Percentiles rank a stretch among this genome's conserved stretches.
phyloP scores from a whole-genome alignment of 108 stramenopile species.

The Chaetoceros muelleri region DNA sequence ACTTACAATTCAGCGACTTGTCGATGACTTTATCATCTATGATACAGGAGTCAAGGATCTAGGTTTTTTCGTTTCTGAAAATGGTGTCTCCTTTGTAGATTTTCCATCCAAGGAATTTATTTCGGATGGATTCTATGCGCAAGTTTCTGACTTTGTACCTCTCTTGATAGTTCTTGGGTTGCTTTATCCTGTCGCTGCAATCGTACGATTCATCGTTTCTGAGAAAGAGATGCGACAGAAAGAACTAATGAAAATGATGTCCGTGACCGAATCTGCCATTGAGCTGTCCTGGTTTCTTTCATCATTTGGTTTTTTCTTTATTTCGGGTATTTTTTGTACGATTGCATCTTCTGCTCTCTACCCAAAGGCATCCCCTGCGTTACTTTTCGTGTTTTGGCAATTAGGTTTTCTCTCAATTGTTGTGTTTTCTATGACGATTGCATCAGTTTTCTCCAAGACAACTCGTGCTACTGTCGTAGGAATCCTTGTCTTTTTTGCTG shows the following conservation, averaged over 20 bases:
- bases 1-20: slow-evolving; percentile 53
- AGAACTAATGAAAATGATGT: slow-evolving; percentile 87
- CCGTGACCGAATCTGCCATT: slow-evolving; percentile 50
- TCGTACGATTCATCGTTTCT: slow-evolving; percentile 40
- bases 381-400: slow-evolving; percentile 59
- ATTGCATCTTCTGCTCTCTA: slow-evolving; percentile 37
- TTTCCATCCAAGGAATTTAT: slow-evolving; percentile 51
- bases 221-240: slow-evolving; percentile 78
- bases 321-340: slow-evolving; percentile 33
- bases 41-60: slow-evolving; percentile 26
- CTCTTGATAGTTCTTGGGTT: slow-evolving; percentile 44
- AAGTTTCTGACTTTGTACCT: slow-evolving; percentile 16
- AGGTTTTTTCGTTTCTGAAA: slow-evolving; percentile 25
- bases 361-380: slow-evolving; percentile 22
- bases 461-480: slow-evolving; percentile 66
- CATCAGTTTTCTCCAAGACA: slow-evolving; percentile 50
- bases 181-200: slow-evolving; percentile 55
- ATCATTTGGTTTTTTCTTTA: slow-evolving; percentile 40
- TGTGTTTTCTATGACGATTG: slow-evolving; percentile 44
- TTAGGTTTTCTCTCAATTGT: slow-evolving; percentile 26
- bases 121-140: slow-evolving; percentile 44
- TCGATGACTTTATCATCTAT: slow-evolving; percentile 58
- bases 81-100: slow-evolving; percentile 44
- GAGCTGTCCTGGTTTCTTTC: slow-evolving; percentile 59
- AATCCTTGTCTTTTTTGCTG: slow-evolving; percentile 63